Base-by-base conservation (phyloP, 2,329 filamentous ascomycete species). In the Zymoseptoria brevis region DNA sequence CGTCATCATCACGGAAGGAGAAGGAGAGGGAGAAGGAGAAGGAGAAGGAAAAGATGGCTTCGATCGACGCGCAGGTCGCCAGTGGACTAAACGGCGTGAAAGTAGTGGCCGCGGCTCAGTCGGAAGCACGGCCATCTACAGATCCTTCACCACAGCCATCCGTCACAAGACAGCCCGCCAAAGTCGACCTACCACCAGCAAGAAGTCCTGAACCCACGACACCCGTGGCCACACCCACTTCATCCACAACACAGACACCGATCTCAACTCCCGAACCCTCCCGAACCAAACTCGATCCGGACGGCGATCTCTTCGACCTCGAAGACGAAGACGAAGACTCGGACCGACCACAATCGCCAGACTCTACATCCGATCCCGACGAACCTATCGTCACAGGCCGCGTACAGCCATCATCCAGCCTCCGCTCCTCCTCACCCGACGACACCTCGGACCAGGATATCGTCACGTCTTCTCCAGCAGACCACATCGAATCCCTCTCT, bases 261-360 rank as follows among this genome's bases (percentile, higher is more conserved):
- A 53, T 16, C 19, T 19, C 51, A 53, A 16, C 51, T 9, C 51
- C 51, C 11, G 51, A 24, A 53, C 51, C 22, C 7, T 4, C 51
- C 2, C 51, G 22, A 53, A 29, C 29, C 19, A 63, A 53, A 48
- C 60, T 65, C 16, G 64, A 67, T 49, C 61, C 68, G 5, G 68
- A 70, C 57, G 67, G 68, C 19, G 69, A 71, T 55, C 61, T 71
- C 21, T 71, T 71, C 53, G 69, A 67, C 51, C 60, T 71, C n/a
- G 66, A 69, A 16, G 66, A 67, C 6, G 64, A 68, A 35, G 60
- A 58, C 45, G 63, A 64, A 56, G 62, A 65, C 49, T 49, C 64
- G 9, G 60, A 62, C 45, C 62, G 62, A 21, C 66, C 60, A 13
- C 26, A 65, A 4, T 49, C 66, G 3, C 60, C 62, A 6, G 59